Evolutionary conservation across 768 basidiomycete species (phyloP).

Genomic region (Kondoa subrosea): DNA sequence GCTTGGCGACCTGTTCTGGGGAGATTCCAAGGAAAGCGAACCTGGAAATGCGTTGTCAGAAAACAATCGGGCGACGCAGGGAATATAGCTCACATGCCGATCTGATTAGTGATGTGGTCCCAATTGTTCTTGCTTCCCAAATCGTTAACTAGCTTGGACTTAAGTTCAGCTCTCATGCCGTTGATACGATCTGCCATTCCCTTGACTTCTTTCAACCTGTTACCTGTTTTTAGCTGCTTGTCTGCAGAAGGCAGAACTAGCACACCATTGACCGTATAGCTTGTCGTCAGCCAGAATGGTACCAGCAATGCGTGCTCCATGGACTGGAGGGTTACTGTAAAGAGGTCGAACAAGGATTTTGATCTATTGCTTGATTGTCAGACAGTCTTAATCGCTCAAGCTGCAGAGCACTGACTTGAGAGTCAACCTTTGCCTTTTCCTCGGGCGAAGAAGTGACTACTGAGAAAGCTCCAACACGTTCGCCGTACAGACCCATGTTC

Average conservation of each 20-base stretch:
- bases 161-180: constrained; percentile 66
- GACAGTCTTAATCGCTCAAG: too few species aligned
- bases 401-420: constrained; percentile 48
- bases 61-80: background rate
- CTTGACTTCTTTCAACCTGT: constrained; percentile 46
- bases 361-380: too few species aligned
- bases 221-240: background rate
- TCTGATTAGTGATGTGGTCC: constrained; percentile 90
- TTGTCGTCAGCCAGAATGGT: constrained; percentile 59
- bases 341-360: constrained; percentile 55
- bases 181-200: constrained; percentile 91
- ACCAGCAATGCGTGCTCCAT: constrained; percentile 77
- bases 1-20: constrained; percentile 28
- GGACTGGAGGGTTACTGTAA: constrained; percentile 89
- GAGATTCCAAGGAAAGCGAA: constrained; percentile 26
- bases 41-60: constrained; percentile 10
- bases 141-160: constrained; percentile 54
- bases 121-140: constrained; percentile 78
- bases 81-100: constrained; percentile 64
- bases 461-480: constrained; percentile 87
- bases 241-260: background rate
- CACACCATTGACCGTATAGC: constrained; percentile 77
- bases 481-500: constrained; percentile 87
- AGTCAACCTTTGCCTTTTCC: constrained; percentile 54
- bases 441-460: constrained; percentile 51